These are phyloP conservation scores for Blastobotrys malaysiensis DNA, from an alignment of 1,139 yeast species.

Conservation along the genomic window DNA sequence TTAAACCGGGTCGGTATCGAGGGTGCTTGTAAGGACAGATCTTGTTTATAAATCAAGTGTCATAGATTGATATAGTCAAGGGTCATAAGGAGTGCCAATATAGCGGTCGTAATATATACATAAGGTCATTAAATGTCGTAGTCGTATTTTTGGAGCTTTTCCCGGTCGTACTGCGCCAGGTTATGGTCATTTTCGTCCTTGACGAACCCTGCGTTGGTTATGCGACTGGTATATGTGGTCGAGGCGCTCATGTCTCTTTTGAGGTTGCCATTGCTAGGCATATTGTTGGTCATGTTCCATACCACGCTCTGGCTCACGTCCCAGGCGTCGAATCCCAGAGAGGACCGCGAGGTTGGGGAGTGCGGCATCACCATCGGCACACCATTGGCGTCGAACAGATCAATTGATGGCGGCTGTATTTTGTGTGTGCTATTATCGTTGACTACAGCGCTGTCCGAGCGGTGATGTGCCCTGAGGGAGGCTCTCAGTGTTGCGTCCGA, in stretches of 20 bases:
- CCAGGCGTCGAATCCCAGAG: slow-evolving; percentile 10
- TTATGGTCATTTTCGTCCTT: slow-evolving; percentile 1
- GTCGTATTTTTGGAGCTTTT: slow-evolving; percentile 1
- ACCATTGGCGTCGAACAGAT: not conserved
- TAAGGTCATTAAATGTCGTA: not conserved
- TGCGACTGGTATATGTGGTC: not conserved
- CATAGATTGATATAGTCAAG: too few relatives aligned
- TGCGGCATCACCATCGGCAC: slow-evolving; percentile 4
- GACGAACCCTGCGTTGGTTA: slow-evolving; percentile 11
- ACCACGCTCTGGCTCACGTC: slow-evolving; percentile 5
- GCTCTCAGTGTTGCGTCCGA: slow-evolving; percentile 4
- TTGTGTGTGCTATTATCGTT: not conserved
- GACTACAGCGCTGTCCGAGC: slow-evolving; percentile 4
- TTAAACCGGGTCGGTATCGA: too few relatives aligned
- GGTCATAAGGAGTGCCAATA: too few relatives aligned
- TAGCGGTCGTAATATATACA: not conserved
- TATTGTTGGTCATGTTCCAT: slow-evolving; percentile 1
- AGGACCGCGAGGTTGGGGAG: not conserved
- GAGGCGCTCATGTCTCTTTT: slow-evolving; percentile 1
- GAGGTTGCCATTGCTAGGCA: not conserved
- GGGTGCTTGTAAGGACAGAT: too few relatives aligned
- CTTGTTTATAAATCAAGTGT: too few relatives aligned
- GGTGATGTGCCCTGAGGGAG: slow-evolving; percentile 8
- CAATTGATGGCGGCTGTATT: not conserved
- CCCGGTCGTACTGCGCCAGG: slow-evolving; percentile 7